Percentiles rank a stretch among this genome's conserved stretches.
These are phyloP conservation scores for Pythium volutum DNA, from an alignment of 352 stramenopile genomes.

Conservation along the genomic window DNA sequence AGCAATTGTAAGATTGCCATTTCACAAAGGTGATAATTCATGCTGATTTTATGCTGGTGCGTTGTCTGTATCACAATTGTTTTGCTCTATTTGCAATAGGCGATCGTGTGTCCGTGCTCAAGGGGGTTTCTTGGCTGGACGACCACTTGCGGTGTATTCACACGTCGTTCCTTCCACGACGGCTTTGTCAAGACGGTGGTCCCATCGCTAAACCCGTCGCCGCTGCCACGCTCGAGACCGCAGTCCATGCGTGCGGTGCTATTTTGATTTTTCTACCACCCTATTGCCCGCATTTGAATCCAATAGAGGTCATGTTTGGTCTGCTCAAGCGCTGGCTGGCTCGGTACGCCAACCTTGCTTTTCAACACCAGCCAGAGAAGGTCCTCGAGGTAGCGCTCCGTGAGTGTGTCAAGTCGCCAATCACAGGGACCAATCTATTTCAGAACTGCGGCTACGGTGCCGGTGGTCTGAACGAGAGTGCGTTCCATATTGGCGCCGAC, in stretches of 20 bases:
- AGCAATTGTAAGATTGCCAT: neutral
- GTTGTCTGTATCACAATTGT: too few species aligned
- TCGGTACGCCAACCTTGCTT: conserved; percentile 3
- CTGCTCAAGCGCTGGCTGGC: conserved; percentile 11
- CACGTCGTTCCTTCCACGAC: too few species aligned
- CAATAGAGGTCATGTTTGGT: conserved; percentile 20
- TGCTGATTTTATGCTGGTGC: too few species aligned
- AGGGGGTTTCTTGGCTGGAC: too few species aligned
- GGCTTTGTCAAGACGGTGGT: too few species aligned
- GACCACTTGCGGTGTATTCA: too few species aligned
- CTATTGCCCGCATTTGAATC: conserved; percentile 13
- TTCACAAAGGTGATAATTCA: neutral
- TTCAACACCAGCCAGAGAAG: neutral
- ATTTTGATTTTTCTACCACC: neutral
- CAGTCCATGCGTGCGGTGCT: neutral
- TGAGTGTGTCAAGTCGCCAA: neutral
- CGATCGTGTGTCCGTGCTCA: too few species aligned
- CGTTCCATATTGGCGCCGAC: neutral
- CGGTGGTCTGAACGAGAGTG: neutral
- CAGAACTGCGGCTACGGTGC: conserved; percentile 1
- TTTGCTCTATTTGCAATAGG: too few species aligned
- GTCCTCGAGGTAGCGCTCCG: conserved; percentile 3
- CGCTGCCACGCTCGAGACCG: too few species aligned
- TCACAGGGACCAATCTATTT: neutral
- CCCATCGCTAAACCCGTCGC: too few species aligned